phyloP scores from a whole-genome alignment of 768 basidiomycete genomes.

The Leccinum aurantiacum region DNA sequence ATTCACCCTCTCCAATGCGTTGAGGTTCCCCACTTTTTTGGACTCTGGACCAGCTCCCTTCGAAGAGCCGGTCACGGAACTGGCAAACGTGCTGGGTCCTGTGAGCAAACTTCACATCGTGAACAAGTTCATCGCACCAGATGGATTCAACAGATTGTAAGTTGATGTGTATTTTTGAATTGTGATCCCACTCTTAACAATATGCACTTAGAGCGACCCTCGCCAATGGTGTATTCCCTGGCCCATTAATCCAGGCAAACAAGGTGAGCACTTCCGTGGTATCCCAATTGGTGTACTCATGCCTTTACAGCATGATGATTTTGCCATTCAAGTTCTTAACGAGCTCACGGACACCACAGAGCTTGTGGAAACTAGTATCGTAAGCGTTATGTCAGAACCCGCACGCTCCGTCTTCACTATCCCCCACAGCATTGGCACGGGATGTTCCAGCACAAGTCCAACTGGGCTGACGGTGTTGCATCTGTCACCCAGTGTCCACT shows the following conservation, averaged over 20 bases:
- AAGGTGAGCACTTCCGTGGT: slow-evolving; percentile 26
- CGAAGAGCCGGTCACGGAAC: neutral
- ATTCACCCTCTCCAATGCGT: slow-evolving; percentile 5
- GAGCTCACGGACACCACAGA: neutral
- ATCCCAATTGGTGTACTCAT: neutral
- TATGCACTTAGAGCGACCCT: slow-evolving; percentile 38
- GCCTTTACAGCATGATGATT: slow-evolving; percentile 34
- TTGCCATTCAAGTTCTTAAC: slow-evolving; percentile 46
- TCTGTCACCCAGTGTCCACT: slow-evolving; percentile 48
- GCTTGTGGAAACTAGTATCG: neutral
- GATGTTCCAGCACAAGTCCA: slow-evolving; percentile 15
- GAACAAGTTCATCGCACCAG: slow-evolving; percentile 44
- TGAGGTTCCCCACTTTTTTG: neutral
- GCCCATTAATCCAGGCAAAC: slow-evolving; percentile 42
- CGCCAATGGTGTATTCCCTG: slow-evolving; percentile 46
- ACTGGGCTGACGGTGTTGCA: slow-evolving; percentile 37
- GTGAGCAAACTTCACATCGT: slow-evolving; percentile 32
- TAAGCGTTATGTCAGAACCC: neutral
- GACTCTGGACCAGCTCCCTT: neutral
- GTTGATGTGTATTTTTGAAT: neutral
- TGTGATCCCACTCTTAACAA: neutral
- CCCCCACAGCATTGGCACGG: neutral
- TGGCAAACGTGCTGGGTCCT: slow-evolving; percentile 18
- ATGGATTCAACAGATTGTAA: slow-evolving; percentile 46
- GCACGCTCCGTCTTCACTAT: slow-evolving; percentile 13